Evolutionary conservation across 2,329 filamentous ascomycete genomes (phyloP), one percentile per base, ranked within the genome.

Genomic region (Fusarium albosuccineum): DNA sequence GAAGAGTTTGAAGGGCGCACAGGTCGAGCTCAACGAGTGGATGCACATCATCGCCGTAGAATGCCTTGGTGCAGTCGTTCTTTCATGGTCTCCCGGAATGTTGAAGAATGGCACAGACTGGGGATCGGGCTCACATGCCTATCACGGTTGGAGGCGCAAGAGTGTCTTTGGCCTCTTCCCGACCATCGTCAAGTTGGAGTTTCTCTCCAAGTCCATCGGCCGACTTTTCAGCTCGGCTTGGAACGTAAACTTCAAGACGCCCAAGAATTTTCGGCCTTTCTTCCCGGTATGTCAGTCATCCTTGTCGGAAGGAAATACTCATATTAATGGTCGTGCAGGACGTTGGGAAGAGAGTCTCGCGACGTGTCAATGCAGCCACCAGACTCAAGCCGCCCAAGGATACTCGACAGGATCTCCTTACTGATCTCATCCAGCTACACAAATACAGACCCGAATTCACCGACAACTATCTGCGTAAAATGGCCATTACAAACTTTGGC

Each of bases 1-100:
- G 0, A 73, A 70, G 5, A 57, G 60, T 0, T 69, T 85, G 1
- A 45, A 77, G 1, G 82, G 82, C 0, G 67, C 72, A 2, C 76
- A 81, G 29, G 69, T 86, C 5, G 82, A 86, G 57, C 69, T 87
- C 16, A 83, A 82, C 51, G 81, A 85, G 55, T 87, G 85, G 85
- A 86, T 86, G 84, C 85, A 87, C 72, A 86, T 87, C 57, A 76
- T 85, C 16, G 81, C 79, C 1, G 83, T 87, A 30, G 85, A 87
- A 63, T 85, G 81, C 22, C 80, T 87, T 3, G 81, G 82, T 1
- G 83, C 83, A 1, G 73, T 81, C 2, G 83, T 86, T 1, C 73
- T 87, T 1, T 83, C 82, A 0, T 86, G 85, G 85, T 85, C 84
- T 0, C 85, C 85, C 0, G 80, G 82, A 0, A 80, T 85, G 66